Evolutionary conservation across 768 basidiomycete species (phyloP).

Genomic region (Gyrodon lividus): DNA sequence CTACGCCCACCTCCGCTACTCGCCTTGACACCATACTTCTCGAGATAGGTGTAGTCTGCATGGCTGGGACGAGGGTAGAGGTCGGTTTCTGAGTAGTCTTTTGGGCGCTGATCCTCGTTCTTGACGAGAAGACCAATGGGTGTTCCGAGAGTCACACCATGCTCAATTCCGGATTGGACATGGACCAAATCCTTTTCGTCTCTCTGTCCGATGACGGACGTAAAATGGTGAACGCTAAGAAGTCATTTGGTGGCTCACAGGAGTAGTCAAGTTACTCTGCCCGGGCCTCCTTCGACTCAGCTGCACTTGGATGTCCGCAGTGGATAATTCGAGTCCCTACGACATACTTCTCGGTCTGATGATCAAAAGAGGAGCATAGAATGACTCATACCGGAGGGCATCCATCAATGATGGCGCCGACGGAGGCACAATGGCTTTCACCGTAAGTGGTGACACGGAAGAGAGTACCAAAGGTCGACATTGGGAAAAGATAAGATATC

Average conservation of each 20-base stretch:
- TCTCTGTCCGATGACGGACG: conserved; percentile 50
- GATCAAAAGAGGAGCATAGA: conserved; percentile 3
- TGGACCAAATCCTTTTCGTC: conserved; percentile 95
- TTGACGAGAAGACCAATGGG: conserved; percentile 96
- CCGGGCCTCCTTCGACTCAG: conserved; percentile 90
- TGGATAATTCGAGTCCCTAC: conserved; percentile 79
- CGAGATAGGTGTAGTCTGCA: conserved; percentile 96
- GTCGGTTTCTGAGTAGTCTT: conserved; percentile 98
- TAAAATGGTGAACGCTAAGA: neutral
- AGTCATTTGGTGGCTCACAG: conserved; percentile 50
- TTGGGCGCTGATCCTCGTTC: conserved; percentile 97
- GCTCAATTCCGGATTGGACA: conserved; percentile 91
- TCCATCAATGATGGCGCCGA: conserved; percentile 97
- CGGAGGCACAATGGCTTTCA: conserved; percentile 95
- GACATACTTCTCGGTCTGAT: conserved; percentile 9
- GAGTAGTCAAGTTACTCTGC: conserved; percentile 95
- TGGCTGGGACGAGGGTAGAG: conserved; percentile 96
- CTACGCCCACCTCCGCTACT: conserved; percentile 95
- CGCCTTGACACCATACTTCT: conserved; percentile 97
- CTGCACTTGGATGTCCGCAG: conserved; percentile 87
- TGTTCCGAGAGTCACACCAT: conserved; percentile 93
- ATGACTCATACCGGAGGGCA: conserved; percentile 79
- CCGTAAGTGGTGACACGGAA: conserved; percentile 98
- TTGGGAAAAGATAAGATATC: conserved; percentile 31
- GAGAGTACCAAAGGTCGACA: conserved; percentile 92